phyloP scores from a whole-genome alignment of 2,329 filamentous ascomycete species.

The Didymella pomorum region DNA sequence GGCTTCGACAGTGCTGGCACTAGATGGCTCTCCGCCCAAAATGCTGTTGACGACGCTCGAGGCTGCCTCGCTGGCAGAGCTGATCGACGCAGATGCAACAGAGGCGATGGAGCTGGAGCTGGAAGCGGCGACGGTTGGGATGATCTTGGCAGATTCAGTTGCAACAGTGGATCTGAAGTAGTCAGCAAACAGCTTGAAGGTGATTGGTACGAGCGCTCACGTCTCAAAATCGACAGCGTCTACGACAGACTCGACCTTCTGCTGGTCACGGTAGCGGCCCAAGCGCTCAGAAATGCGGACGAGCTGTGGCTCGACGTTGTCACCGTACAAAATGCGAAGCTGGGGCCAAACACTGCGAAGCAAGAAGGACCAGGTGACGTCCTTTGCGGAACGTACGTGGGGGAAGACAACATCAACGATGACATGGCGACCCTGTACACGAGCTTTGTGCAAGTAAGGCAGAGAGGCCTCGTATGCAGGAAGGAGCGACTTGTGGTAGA shows the following conservation, averaged over 20 bases:
- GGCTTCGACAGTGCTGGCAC: slow-evolving; percentile 28
- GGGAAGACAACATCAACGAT: slow-evolving; percentile 75
- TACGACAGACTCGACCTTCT: slow-evolving; percentile 67
- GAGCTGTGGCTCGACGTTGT: slow-evolving; percentile 95
- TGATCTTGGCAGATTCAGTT: slow-evolving; percentile 27
- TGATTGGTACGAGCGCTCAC: slow-evolving; percentile 26
- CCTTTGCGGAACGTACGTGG: slow-evolving; percentile 73
- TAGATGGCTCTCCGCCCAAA: slow-evolving; percentile 38
- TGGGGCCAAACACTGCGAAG: slow-evolving; percentile 82
- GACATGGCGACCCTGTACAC: slow-evolving; percentile 71
- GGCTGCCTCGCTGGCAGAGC: slow-evolving; percentile 34
- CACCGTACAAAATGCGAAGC: slow-evolving; percentile 78
- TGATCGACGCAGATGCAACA: slow-evolving; percentile 29
- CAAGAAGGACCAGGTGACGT: slow-evolving; percentile 73
- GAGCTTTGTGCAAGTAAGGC: slow-evolving; percentile 76
- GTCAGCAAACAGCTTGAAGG: not conserved
- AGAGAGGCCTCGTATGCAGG: slow-evolving; percentile 78
- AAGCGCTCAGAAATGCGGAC: slow-evolving; percentile 90
- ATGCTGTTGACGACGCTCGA: slow-evolving; percentile 45
- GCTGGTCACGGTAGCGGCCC: slow-evolving; percentile 74
- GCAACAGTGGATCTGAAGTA: slow-evolving; percentile 23
- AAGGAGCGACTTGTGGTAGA: slow-evolving; percentile 75
- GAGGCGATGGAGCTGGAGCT: slow-evolving; percentile 26
- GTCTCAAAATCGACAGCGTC: slow-evolving; percentile 59
- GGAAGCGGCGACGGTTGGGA: slow-evolving; percentile 29